These are phyloP conservation scores for Haplosporangium sp. DNA, from an alignment of 371 early-diverging fungal genomes.

Conservation along the genomic window DNA sequence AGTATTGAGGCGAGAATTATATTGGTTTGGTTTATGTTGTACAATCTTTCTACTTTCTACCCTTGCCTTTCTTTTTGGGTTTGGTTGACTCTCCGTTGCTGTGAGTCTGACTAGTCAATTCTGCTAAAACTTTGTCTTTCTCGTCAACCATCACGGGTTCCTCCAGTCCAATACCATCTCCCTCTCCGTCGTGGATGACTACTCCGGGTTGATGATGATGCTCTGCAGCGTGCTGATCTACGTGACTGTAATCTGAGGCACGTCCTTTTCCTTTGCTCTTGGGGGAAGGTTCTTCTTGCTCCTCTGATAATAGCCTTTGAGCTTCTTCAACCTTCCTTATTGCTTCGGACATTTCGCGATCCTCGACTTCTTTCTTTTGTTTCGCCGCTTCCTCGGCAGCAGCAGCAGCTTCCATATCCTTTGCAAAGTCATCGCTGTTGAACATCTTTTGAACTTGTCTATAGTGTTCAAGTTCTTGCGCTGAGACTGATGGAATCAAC, in stretches of 20 bases:
- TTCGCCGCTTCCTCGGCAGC: constrained; percentile 19
- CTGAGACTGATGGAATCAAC: constrained; percentile 90
- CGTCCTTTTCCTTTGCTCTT: constrained; percentile 54
- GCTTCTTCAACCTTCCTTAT: constrained; percentile 38
- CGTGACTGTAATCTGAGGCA: constrained; percentile 26
- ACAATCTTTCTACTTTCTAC: constrained; percentile 11
- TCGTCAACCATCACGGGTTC: constrained; percentile 30
- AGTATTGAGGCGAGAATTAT: neutral
- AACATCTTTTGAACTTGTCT: constrained; percentile 78
- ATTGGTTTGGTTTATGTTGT: neutral
- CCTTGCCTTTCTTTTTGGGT: constrained; percentile 24
- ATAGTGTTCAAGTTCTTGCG: constrained; percentile 92
- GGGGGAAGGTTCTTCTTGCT: neutral
- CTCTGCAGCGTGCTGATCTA: constrained; percentile 7
- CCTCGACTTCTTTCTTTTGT: constrained; percentile 4
- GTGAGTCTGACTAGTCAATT: constrained; percentile 5
- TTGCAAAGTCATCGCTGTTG: constrained; percentile 56
- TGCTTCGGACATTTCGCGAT: constrained; percentile 17
- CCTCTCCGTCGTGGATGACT: neutral
- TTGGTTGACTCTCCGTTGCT: neutral
- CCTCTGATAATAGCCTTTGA: constrained; percentile 15
- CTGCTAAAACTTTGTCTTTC: constrained; percentile 19
- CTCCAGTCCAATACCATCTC: constrained; percentile 15
- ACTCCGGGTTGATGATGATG: neutral
- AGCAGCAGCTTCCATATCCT: constrained; percentile 39